Base-by-base conservation (phyloP, 352 stramenopile species). In the Phytopythium oedochilum region DNA sequence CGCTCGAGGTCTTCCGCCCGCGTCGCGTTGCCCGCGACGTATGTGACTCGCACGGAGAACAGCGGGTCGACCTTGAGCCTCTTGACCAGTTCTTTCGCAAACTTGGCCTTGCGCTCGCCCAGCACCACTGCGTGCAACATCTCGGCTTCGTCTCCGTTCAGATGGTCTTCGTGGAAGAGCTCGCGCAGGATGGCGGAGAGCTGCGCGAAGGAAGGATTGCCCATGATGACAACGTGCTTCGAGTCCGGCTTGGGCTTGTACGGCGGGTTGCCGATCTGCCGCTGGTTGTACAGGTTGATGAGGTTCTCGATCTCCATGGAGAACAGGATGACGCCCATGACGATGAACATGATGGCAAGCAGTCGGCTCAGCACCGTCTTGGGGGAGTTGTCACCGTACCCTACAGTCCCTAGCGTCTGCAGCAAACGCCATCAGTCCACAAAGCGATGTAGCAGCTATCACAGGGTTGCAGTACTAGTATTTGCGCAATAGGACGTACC, bases 271-370 rank as follows among this genome's bases (percentile, higher is more conserved):
- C 84, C 84, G 57, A 92, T 85, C 55, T 90, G 78, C 2, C 78
- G 73, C 39, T 89, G 74, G 38, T 88, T 83, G 68, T 92, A 93
- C 48, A 96, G 55, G n/a, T 71, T 84, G 51, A 94, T 86, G 15
- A 96, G 64, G 57, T 92, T 93, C 46, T 94, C 83, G 36, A 93
- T 93, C 66, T 96, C 83, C 71, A 91, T 89, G 0, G 85, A 93
- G 36, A 96, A 93, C 48, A 95, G 59, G 52, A 95, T 84, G 45
- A 96, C 75, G 38, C 84, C 83, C 64, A 92, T 88, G 49, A 92
- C 71, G 55, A 96, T 94, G 56, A 96, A 94, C 67, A 92, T 85
- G 64, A 96, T 94, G 12, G 77, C 82, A 29, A 95, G 72, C 34
- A 94, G 65, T 2, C 87, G 73, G 25, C 82, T 90, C n/a, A 88